phyloP scores from a whole-genome alignment of 179 eudicot species.

The Beta lomatogona region DNA sequence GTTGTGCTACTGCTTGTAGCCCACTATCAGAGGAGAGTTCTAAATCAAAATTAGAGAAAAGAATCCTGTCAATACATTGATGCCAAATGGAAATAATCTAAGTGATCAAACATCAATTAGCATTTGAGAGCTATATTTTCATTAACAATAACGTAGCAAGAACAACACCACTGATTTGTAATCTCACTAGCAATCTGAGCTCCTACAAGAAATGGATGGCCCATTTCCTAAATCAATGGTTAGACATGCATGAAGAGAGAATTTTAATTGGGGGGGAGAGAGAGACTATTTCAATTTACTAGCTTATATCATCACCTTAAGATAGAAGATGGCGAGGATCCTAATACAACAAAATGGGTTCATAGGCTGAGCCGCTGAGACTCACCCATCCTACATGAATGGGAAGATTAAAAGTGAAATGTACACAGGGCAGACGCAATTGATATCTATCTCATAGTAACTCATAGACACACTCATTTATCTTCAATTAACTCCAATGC shows the following conservation, averaged over 20 bases:
- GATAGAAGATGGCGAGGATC: no score
- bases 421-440: not conserved
- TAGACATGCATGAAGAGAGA: no score
- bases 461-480: not conserved
- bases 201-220: no score
- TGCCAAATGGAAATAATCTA: not conserved
- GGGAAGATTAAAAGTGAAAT: not conserved
- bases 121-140: not conserved
- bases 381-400: not conserved
- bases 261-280: no score
- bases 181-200: not conserved
- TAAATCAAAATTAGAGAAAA: slow-evolving; percentile 29
- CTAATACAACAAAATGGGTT: not conserved
- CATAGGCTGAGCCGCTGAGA: no score
- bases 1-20: slow-evolving; percentile 42
- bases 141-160: not conserved
- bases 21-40: slow-evolving; percentile 84
- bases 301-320: no score
- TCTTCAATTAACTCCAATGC: not conserved
- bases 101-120: not conserved
- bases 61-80: slow-evolving; percentile 7
- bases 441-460: not conserved
- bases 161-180: not conserved
- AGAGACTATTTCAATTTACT: no score
- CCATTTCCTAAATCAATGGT: no score